phyloP scores from a whole-genome alignment of 2,329 filamentous ascomycete genomes.

The Cordyceps militaris region DNA sequence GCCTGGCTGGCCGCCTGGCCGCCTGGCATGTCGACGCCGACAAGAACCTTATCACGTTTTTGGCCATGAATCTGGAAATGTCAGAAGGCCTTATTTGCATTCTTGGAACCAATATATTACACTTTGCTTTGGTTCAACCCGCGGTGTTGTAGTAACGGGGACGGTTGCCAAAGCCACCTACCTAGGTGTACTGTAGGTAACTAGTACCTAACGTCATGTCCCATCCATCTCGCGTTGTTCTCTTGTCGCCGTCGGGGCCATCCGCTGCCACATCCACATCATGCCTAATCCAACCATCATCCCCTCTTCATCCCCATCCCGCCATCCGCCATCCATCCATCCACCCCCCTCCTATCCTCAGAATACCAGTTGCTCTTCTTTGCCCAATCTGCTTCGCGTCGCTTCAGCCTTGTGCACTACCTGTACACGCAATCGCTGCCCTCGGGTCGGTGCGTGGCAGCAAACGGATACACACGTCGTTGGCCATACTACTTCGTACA shows the following conservation, averaged over 20 bases:
- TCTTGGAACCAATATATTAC: not conserved
- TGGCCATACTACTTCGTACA: not conserved
- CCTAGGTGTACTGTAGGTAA: not conserved
- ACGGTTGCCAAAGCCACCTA: not conserved
- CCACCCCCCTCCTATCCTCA: constrained; percentile 5
- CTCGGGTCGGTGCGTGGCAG: not conserved
- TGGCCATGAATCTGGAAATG: not conserved
- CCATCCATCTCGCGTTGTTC: not conserved
- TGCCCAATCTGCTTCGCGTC: not conserved
- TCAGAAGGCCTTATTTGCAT: not conserved
- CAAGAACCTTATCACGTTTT: not conserved
- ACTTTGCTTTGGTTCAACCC: not conserved
- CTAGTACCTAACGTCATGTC: not conserved
- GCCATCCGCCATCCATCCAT: constrained; percentile 7
- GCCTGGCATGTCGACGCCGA: not conserved
- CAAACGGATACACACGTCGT: not conserved
- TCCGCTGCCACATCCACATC: constrained; percentile 8
- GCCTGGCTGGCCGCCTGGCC: not conserved
- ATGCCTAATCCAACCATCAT: constrained; percentile 10
- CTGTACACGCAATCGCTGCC: not conserved
- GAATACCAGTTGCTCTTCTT: not conserved
- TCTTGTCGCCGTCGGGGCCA: not conserved
- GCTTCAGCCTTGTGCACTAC: not conserved
- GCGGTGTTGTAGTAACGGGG: not conserved
- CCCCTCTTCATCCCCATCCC: constrained; percentile 2